Evolutionary conservation across 2,329 filamentous ascomycete species (phyloP).

Genomic region (Colletotrichum caudatum): DNA sequence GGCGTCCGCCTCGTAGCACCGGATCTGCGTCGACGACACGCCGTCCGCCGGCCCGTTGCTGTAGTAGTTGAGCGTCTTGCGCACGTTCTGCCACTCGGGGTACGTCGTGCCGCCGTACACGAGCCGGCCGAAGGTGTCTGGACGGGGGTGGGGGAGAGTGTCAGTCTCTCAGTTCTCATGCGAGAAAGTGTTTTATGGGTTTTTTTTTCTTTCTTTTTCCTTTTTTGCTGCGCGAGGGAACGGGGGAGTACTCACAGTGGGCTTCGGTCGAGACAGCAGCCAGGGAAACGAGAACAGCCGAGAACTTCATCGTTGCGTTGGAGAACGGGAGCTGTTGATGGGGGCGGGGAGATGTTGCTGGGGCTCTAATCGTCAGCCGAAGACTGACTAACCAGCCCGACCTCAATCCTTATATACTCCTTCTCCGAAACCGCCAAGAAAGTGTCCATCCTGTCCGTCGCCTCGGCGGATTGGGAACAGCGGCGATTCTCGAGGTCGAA

Average conservation of each 20-base stretch:
- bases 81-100: conserved; percentile 49
- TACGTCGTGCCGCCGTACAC: conserved; percentile 35
- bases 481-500: not conserved
- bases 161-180: not conserved
- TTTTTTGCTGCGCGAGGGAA: too few relatives aligned
- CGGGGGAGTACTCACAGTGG: conserved; percentile 11
- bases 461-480: not conserved
- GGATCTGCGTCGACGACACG: conserved; percentile 49
- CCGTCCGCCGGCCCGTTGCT: conserved; percentile 49
- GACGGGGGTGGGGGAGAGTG: too few relatives aligned
- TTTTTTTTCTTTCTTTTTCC: too few relatives aligned
- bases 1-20: conserved; percentile 48
- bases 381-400: too few relatives aligned
- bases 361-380: not conserved
- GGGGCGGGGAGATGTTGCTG: not conserved
- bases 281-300: conserved; percentile 3
- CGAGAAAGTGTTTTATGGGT: not conserved
- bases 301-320: conserved; percentile 27
- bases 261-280: conserved; percentile 22
- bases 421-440: not conserved
- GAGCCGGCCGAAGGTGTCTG: conserved; percentile 35
- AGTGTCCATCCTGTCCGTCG: not conserved
- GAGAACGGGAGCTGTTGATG: not conserved
- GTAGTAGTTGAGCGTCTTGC: conserved; percentile 52
- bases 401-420: not conserved